Evolutionary conservation across 495 filamentous ascomycete genomes (phyloP), one percentile per base, ranked within the genome.

Genomic region (Talaromyces ruber): DNA sequence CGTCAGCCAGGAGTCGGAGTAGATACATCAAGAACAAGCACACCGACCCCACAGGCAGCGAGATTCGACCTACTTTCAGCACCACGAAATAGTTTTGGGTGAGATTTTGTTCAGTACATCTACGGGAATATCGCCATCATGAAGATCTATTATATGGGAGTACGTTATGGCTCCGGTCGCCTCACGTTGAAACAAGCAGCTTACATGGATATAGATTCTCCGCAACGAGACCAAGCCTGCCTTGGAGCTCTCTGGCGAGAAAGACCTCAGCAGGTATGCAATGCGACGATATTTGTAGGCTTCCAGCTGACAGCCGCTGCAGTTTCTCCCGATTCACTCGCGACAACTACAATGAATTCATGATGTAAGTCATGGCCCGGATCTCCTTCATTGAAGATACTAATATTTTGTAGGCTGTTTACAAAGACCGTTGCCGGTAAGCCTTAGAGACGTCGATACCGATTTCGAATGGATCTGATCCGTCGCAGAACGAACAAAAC

Each of bases 141-240:
- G 93, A 96, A 96, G 85, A 79, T 98, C 68, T 84, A 89, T 77
- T 97, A 96, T 77, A 90, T 96, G 68, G 92, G 92, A 62, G 92
- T 96, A 86, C 64, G 86, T 74, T 22, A 37, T 30, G 50, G 22
- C 64, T 39, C 58, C 65, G 60, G 37, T 30, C 11, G n/a, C 39
- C 39, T 30, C 62, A 30, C 9, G 39, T n/a, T 56, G 39, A 51
- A 65, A 58, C 53, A 6, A 61, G 18, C 16, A 57, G 58, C 59
- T 60, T 65, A 59, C 25, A 6, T 55, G 50, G n/a, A 39, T 47
- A 61, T 65, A 95, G 91, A 84, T 96, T 71, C 80, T 95, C 68
- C 88, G 87, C 72, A 94, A 93, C 74, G 86, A 90, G 68, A 72
- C 74, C 63, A 85, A 89, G 77, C 91, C 92, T 14, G 86, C 90